Conservation (phyloP, 768 basidiomycete genomes). For the Phylloporus sp. region DNA sequence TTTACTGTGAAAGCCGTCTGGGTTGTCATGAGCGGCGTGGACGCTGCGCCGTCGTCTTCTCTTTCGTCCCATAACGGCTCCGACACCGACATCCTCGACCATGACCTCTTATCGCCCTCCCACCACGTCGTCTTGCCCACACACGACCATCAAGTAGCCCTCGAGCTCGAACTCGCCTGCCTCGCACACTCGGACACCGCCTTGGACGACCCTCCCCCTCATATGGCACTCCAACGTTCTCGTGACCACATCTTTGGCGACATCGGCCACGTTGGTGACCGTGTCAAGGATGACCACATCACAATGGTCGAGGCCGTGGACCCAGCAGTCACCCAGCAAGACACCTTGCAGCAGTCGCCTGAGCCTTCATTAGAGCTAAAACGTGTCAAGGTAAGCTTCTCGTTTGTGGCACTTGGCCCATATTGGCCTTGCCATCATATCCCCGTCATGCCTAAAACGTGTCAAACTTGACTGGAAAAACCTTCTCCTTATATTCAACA, state of each 20-base stretch:
- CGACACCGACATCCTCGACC: constrained; percentile 31
- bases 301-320: constrained; percentile 35
- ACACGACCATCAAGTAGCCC: constrained; percentile 32
- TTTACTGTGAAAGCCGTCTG: constrained; percentile 15
- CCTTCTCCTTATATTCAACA: constrained; percentile 14
- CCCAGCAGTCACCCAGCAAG: constrained; percentile 44
- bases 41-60: constrained; percentile 32
- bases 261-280: constrained; percentile 33
- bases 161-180: constrained; percentile 27
- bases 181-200: constrained; percentile 25
- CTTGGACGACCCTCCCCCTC: constrained; percentile 24
- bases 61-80: constrained; percentile 28
- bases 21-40: constrained; percentile 42
- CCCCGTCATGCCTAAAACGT: constrained; percentile 26
- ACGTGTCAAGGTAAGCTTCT: constrained; percentile 71
- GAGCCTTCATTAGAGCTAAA: constrained; percentile 73
- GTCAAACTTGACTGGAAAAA: constrained; percentile 10
- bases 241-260: constrained; percentile 32
- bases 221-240: constrained; percentile 27
- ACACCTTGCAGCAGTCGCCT: constrained; percentile 56
- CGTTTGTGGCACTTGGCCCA: constrained; percentile 11
- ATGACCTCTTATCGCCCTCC: constrained; percentile 31
- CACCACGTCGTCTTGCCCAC: constrained; percentile 26
- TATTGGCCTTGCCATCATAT: constrained; percentile 18
- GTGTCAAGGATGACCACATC: constrained; percentile 31